Percentiles rank a stretch among this genome's conserved stretches.
These are phyloP conservation scores for Rachicladosporium sp. DNA, from an alignment of 2,329 filamentous ascomycete genomes.

Conservation along the genomic window DNA sequence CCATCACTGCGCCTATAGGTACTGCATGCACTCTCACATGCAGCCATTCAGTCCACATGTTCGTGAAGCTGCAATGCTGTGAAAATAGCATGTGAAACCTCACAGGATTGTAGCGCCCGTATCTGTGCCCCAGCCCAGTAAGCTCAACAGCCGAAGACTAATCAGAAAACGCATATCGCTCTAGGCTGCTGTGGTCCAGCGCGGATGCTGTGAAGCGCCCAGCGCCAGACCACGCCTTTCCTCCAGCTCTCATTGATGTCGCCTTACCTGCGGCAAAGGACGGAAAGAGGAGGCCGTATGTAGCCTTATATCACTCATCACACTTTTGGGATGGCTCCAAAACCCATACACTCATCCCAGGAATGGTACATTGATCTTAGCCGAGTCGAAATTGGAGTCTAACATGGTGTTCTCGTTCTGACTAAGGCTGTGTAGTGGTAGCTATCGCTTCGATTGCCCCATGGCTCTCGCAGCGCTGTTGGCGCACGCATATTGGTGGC, in stretches of 20 bases:
- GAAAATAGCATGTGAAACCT: neutral
- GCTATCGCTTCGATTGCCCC: too few relatives aligned
- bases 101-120: constrained; percentile 44
- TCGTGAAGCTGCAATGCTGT: neutral
- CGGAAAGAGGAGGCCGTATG: constrained; percentile 20
- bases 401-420: too few relatives aligned
- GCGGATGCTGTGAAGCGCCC: constrained; percentile 26
- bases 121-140: constrained; percentile 53
- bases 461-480: too few relatives aligned
- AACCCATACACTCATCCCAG: too few relatives aligned
- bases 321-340: too few relatives aligned
- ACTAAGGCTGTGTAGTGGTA: too few relatives aligned
- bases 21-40: too few relatives aligned
- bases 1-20: too few relatives aligned
- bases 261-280: neutral
- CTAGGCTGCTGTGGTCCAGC: constrained; percentile 24
- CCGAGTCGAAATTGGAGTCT: too few relatives aligned
- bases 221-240: constrained; percentile 22
- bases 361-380: too few relatives aligned
- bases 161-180: constrained; percentile 37
- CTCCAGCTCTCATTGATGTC: constrained; percentile 18
- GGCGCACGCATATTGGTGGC: too few relatives aligned
- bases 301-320: neutral
- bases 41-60: too few relatives aligned
- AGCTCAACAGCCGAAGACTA: constrained; percentile 51